Percentiles rank a stretch among this genome's conserved stretches.
phyloP scores from a whole-genome alignment of 164 flowering plant species.

The Tetrastigma voinierianum region DNA sequence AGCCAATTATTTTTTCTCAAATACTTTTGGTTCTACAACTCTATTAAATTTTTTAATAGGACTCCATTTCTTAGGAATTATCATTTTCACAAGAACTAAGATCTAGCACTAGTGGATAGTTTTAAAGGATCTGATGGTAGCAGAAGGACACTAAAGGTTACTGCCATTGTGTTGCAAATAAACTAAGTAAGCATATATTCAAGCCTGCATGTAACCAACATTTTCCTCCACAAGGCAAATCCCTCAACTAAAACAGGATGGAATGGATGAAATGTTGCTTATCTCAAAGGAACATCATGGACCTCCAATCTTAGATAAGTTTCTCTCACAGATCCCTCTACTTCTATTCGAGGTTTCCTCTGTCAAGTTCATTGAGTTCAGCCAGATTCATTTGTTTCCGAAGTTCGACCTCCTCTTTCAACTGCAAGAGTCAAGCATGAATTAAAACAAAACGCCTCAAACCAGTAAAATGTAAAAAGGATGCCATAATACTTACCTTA shows the following conservation, averaged over 20 bases:
- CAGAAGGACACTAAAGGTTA: too few species aligned
- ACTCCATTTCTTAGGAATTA: neutral
- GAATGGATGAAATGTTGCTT: constrained; percentile 90
- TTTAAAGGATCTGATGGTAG: neutral
- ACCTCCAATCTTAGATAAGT: constrained; percentile 86
- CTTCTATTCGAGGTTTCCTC: constrained; percentile 73
- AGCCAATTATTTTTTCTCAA: neutral
- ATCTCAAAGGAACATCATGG: constrained; percentile 85
- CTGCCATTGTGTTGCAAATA: too few species aligned
- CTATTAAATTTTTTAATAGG: neutral
- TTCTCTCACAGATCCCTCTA: constrained; percentile 90
- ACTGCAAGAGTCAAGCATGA: constrained; percentile 38
- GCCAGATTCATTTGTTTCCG: constrained; percentile 75
- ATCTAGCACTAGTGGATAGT: neutral
- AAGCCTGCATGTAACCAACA: constrained; percentile 97
- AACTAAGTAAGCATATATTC: neutral
- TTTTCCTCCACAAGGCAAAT: constrained; percentile 84
- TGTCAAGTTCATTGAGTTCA: constrained; percentile 85
- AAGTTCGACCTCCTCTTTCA: constrained; percentile 85
- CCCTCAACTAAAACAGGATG: constrained; percentile 91
- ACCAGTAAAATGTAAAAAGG: neutral
- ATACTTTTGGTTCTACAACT: neutral
- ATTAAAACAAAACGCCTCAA: neutral
- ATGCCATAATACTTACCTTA: constrained; percentile 49
- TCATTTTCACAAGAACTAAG: neutral